A percentile compares a stretch with the other conserved stretches of the same genome.
These are phyloP conservation scores for Yarrowia divulgata DNA, from an alignment of 805 yeast species.

Conservation along the genomic window DNA sequence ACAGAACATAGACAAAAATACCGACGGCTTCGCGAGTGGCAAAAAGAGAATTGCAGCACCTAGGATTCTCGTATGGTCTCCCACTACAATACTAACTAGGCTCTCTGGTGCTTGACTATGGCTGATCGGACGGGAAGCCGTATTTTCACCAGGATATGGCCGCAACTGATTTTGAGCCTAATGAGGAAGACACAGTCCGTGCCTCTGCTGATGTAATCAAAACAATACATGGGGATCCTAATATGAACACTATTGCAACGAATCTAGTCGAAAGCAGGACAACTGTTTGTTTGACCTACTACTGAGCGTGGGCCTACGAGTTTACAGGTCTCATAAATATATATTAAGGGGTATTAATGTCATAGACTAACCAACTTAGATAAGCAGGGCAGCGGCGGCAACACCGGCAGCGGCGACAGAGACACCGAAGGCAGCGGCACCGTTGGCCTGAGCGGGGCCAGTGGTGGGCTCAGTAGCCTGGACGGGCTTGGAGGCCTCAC, in stretches of 20 bases:
- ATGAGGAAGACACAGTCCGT: neutral
- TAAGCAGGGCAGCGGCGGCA: constrained; percentile 35
- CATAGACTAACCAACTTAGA: neutral
- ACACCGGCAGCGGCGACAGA: constrained; percentile 31
- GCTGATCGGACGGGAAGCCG: constrained; percentile 3
- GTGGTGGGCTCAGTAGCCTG: constrained; percentile 18
- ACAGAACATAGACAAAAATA: constrained; percentile 30
- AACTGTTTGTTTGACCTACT: neutral
- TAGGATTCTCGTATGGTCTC: neutral
- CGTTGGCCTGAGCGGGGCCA: constrained; percentile 31
- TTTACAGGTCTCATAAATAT: neutral
- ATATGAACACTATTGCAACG: too few species aligned
- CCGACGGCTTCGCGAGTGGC: too few species aligned
- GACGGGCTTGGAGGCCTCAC: constrained; percentile 26
- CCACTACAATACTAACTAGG: neutral
- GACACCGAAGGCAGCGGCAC: constrained; percentile 31
- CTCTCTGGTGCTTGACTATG: neutral
- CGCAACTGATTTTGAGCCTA: constrained; percentile 14
- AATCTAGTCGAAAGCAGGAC: neutral
- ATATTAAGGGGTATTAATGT: neutral
- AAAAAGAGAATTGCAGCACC: neutral
- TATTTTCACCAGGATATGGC: constrained; percentile 26
- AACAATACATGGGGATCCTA: too few species aligned
- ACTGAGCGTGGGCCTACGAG: neutral
- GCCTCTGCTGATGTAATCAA: neutral